phyloP scores from a whole-genome alignment of 129 eudicot genomes.

The Gnaphalium uliginosum region DNA sequence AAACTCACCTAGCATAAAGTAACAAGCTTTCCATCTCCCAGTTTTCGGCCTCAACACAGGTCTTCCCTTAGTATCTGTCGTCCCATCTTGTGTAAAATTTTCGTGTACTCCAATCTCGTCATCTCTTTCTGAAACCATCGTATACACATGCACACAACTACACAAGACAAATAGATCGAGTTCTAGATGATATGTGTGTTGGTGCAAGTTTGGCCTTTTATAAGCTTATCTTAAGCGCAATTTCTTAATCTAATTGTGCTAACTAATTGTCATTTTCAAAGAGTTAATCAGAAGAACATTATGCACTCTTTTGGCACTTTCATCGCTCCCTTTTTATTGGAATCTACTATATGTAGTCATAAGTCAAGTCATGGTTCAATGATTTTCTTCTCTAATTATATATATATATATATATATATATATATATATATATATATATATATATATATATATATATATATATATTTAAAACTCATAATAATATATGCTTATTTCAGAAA shows the following conservation, averaged over 20 bases:
- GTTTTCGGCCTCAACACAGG: conserved; percentile 56
- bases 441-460: too few species aligned
- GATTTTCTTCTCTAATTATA: too few species aligned
- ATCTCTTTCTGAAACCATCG: conserved; percentile 26
- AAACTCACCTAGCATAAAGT: conserved; percentile 63
- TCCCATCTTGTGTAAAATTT: conserved; percentile 74
- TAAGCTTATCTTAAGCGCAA: not conserved
- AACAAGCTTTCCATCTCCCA: conserved; percentile 84
- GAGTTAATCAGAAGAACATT: not conserved
- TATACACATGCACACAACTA: not conserved
- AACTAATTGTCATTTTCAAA: conserved; percentile 15
- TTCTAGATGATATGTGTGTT: conserved; percentile 21
- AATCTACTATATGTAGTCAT: conserved; percentile 3
- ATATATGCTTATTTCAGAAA: too few species aligned
- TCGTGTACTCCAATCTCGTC: conserved; percentile 45
- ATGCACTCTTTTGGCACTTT: conserved; percentile 21
- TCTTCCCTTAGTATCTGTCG: conserved; percentile 58
- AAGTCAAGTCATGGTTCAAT: too few species aligned
- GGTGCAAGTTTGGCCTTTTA: conserved; percentile 8
- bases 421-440: too few species aligned
- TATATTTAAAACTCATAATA: too few species aligned
- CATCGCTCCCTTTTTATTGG: conserved; percentile 19
- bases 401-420: too few species aligned
- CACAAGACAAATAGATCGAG: not conserved
- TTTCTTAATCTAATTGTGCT: not conserved